phyloP scores from a whole-genome alignment of 257 asterid genomes.

The Nemophila menziesii region DNA sequence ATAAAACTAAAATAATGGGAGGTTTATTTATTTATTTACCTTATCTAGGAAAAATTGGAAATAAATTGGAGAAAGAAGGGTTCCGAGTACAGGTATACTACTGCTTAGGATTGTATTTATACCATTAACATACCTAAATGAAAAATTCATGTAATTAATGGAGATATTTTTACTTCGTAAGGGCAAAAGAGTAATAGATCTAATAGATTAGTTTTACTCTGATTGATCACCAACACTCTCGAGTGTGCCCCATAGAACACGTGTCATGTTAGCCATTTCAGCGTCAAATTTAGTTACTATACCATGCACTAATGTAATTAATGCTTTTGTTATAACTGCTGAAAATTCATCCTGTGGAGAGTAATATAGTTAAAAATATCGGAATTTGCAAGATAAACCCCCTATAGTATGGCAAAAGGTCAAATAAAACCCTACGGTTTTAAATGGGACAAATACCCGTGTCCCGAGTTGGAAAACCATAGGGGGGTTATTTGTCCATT shows the following conservation, averaged over 20 bases:
- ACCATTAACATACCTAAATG: constrained; percentile 85
- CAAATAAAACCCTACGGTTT: too few species aligned
- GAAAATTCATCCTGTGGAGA: constrained; percentile 90
- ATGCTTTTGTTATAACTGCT: constrained; percentile 84
- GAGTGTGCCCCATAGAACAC: constrained; percentile 94
- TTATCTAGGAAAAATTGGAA: constrained; percentile 95
- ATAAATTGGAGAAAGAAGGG: constrained; percentile 83
- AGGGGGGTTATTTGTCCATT: too few species aligned
- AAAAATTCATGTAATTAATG: constrained; percentile 21
- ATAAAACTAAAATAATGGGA: constrained; percentile 1
- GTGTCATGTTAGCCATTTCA: constrained; percentile 98
- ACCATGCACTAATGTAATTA: constrained; percentile 85
- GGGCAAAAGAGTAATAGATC: neutral
- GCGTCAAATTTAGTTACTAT: constrained; percentile 87
- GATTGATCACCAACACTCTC: constrained; percentile 99
- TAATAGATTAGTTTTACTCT: constrained; percentile 42
- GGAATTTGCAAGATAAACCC: neutral
- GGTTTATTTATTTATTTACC: constrained; percentile 13
- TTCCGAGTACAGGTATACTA: constrained; percentile 94
- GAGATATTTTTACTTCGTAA: constrained; percentile 1
- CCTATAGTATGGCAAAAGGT: too few species aligned
- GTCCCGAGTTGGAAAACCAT: too few species aligned
- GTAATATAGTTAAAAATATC: neutral
- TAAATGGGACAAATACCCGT: too few species aligned
- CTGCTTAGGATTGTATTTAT: constrained; percentile 66